Evolutionary conservation across 257 asterid genomes (phyloP), one percentile per base, ranked within the genome.

Genomic region (Anisodus acutangulus): DNA sequence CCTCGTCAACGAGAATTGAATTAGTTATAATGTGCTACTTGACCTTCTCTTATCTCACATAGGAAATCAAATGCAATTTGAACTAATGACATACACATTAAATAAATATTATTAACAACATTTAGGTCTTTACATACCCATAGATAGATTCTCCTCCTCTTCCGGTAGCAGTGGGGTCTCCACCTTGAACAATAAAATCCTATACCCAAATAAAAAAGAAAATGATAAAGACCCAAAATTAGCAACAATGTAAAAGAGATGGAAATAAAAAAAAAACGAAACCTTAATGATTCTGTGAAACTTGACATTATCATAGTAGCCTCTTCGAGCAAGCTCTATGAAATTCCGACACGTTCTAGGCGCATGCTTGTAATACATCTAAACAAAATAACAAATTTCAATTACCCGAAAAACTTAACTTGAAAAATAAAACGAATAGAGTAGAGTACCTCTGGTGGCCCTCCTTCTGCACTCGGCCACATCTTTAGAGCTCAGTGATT

Each of bases 91-190:
- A 41, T 41, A 41, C 45, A 71, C 17, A 71, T 9, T 17, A 17
- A 43, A 43, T 12, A 45, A 22, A 22, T 22, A 22, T 15, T 54
- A 54, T 54, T 54, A 22, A 22, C 26, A 22, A 22, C 69, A 62
- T 9, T 26, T 63, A 63, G 41, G 15, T 11, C 39, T 63, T 63
- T 55, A 60, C 37, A 80, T 85, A 93, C 99, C 98, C 99, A 31
- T 94, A 93, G 80, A 94, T 94, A 72, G 99, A 96, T 88, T 94
- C 98, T 80, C 99, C 99, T 0, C 98, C 99, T 63, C 97, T 93
- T 9, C 98, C 99, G n/a, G 98, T 96, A 72, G 93, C 99, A 66
- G 99, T 96, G 53, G 99, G 99, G 54, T 96, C 99, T 67, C 99
- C 99, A 84, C 98, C 99, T 91, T 96, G 99, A 64, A 94, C 97